A percentile compares a stretch with the other conserved stretches of the same genome.
Conservation (phyloP, 495 filamentous ascomycete genomes). For the Antarctomyces pellizariae region DNA sequence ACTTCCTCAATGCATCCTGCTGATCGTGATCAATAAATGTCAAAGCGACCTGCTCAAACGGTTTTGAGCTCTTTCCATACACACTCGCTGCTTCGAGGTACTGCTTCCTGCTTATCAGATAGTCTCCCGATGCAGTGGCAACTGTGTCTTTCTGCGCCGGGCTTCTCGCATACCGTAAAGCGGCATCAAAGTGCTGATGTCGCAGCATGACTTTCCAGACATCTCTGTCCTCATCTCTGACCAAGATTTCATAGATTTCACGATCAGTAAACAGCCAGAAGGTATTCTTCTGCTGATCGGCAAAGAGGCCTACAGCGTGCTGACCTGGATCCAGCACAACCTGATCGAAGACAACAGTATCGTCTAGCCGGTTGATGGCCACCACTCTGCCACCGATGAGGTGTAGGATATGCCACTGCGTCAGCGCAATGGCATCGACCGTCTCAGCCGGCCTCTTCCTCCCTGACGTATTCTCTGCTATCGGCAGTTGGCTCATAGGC, state of each 20-base stretch:
- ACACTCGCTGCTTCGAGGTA: conserved; percentile 69
- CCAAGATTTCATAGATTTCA: conserved; percentile 83
- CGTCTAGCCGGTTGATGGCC: conserved; percentile 65
- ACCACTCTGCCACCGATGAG: conserved; percentile 63
- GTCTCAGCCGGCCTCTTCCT: conserved; percentile 41
- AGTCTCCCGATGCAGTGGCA: conserved; percentile 72
- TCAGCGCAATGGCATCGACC: conserved; percentile 60
- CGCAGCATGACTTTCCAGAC: conserved; percentile 82
- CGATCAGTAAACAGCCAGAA: conserved; percentile 85
- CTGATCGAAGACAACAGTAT: conserved; percentile 67
- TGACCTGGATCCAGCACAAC: conserved; percentile 62
- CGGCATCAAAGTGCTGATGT: conserved; percentile 66
- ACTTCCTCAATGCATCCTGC: conserved; percentile 77
- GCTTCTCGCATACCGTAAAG: conserved; percentile 53
- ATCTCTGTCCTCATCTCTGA: conserved; percentile 74
- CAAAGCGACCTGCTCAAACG: conserved; percentile 86
- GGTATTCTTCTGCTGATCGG: conserved; percentile 80
- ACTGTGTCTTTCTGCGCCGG: conserved; percentile 67
- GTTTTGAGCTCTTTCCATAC: conserved; percentile 87
- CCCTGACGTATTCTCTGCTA: conserved; percentile 35
- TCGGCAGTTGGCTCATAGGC: conserved; percentile 42
- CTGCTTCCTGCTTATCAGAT: conserved; percentile 52
- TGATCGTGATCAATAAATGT: conserved; percentile 75
- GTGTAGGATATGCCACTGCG: conserved; percentile 80
- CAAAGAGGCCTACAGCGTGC: conserved; percentile 51